phyloP scores from a whole-genome alignment of 805 yeast genomes.

The Metschnikowia baotianmanensis region DNA sequence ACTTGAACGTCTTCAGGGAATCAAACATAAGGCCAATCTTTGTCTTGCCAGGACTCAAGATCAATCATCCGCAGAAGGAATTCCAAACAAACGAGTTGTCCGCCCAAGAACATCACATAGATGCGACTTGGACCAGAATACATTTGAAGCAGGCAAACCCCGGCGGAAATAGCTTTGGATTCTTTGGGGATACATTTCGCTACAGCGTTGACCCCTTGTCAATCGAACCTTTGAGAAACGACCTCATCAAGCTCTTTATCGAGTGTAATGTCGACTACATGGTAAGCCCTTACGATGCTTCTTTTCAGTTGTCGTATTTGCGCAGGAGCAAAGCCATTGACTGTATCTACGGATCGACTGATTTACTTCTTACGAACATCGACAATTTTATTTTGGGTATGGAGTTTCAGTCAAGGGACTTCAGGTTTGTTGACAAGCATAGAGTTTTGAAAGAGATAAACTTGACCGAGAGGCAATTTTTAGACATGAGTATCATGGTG shows the following conservation, averaged over 20 bases:
- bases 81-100: conserved; percentile 36
- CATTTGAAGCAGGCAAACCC: conserved; percentile 24
- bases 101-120: conserved; percentile 39
- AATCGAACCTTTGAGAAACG: conserved; percentile 49
- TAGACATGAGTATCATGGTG: conserved; percentile 72
- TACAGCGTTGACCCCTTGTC: conserved; percentile 50
- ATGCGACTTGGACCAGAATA: conserved; percentile 39
- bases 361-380: conserved; percentile 59
- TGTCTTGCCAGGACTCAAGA: conserved; percentile 68
- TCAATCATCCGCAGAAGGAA: conserved; percentile 32
- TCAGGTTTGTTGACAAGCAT: conserved; percentile 61
- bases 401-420: conserved; percentile 63
- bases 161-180: conserved; percentile 20
- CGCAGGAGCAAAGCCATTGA: conserved; percentile 57
- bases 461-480: conserved; percentile 62
- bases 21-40: conserved; percentile 74
- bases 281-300: conserved; percentile 79
- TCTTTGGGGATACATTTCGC: conserved; percentile 47
- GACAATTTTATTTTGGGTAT: conserved; percentile 72
- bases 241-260: conserved; percentile 56
- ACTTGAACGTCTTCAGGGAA: conserved; percentile 58
- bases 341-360: conserved; percentile 82
- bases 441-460: conserved; percentile 59
- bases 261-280: conserved; percentile 59
- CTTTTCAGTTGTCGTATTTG: conserved; percentile 76